phyloP scores from a whole-genome alignment of 371 early-diverging fungal genomes.

The Mortierella sp. region DNA sequence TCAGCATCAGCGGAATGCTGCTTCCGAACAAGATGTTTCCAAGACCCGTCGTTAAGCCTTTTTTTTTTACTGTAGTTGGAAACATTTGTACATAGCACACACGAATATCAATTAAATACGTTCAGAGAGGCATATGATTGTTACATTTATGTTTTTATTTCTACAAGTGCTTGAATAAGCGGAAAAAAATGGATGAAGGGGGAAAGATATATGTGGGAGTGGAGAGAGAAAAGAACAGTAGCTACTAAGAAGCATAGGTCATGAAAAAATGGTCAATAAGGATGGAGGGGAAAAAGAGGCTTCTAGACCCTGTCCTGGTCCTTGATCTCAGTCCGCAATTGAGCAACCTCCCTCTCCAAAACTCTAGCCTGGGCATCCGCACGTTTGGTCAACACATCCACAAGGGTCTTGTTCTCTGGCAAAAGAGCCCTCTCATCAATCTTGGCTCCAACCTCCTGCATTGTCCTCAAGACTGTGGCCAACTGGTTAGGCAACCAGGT shows the following conservation, averaged over 20 bases:
- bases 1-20: conserved; percentile 11
- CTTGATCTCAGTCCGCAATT: conserved; percentile 61
- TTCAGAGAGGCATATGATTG: neutral
- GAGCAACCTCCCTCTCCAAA: conserved; percentile 73
- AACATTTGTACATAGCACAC: neutral
- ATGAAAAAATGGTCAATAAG: neutral
- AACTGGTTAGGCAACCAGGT: conserved; percentile 86
- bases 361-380: conserved; percentile 75
- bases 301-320: conserved; percentile 56
- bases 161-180: neutral
- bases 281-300: too few species aligned
- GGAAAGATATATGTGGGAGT: neutral
- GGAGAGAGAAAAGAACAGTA: neutral
- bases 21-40: conserved; percentile 21
- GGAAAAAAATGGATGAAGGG: neutral
- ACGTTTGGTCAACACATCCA: conserved; percentile 69
- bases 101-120: neutral
- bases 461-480: conserved; percentile 69
- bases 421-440: conserved; percentile 63
- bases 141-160: neutral
- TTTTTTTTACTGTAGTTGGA: neutral
- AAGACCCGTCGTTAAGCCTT: conserved; percentile 19
- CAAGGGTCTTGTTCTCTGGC: conserved; percentile 65
- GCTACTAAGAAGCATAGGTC: neutral
- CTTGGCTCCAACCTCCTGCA: conserved; percentile 65